Conservation (phyloP, 1,284 basidiomycete genomes). For the Papiliotrema flavescens region DNA sequence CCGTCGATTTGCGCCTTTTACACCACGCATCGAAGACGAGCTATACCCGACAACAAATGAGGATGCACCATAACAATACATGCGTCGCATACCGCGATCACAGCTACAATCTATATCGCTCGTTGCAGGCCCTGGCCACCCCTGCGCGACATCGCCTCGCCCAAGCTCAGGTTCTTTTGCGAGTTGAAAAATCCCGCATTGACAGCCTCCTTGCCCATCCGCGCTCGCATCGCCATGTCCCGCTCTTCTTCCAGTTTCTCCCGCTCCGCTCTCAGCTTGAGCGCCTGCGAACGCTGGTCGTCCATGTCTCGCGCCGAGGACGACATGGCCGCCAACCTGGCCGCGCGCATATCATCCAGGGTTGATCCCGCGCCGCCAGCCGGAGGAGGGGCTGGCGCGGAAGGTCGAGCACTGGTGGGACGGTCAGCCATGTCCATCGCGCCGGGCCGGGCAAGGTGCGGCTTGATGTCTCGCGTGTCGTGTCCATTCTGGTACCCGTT, state of each 20-base stretch:
- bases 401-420: conserved; percentile 19
- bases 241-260: conserved; percentile 29
- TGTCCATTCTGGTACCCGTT: conserved; percentile 15
- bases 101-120: conserved; percentile 29
- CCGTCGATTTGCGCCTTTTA: too few species aligned
- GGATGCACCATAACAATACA: background rate
- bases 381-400: conserved; percentile 6
- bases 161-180: conserved; percentile 41
- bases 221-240: conserved; percentile 34
- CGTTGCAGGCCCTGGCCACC: conserved; percentile 44
- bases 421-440: conserved; percentile 28
- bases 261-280: conserved; percentile 36
- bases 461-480: conserved; percentile 13
- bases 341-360: conserved; percentile 63
- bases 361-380: conserved; percentile 6
- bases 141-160: conserved; percentile 40
- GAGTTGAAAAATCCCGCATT: conserved; percentile 44
- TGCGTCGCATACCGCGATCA: background rate
- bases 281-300: conserved; percentile 27
- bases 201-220: conserved; percentile 42
- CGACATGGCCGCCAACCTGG: conserved; percentile 81
- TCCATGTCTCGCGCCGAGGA: conserved; percentile 61
- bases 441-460: conserved; percentile 25
- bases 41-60: background rate
- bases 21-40: too few species aligned